phyloP scores from a whole-genome alignment of 345 rosid species.

The Citrus sp. region DNA sequence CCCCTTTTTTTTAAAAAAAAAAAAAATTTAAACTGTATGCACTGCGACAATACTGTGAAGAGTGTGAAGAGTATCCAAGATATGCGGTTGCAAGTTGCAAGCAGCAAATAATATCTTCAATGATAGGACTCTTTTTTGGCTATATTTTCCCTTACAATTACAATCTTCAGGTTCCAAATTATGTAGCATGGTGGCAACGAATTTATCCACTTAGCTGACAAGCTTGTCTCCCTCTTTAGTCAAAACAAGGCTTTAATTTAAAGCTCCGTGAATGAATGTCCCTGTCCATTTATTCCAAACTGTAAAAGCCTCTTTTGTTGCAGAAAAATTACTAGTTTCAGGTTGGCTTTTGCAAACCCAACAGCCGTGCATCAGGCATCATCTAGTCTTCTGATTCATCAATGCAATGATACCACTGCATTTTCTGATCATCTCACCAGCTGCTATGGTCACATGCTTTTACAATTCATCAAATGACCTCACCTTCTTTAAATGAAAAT shows the following conservation, averaged over 20 bases:
- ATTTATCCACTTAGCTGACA: conserved; percentile 13
- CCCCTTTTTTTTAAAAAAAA: too few relatives aligned
- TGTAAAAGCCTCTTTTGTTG: neutral
- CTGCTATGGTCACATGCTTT: neutral
- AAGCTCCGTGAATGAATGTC: conserved; percentile 20
- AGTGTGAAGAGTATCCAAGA: neutral
- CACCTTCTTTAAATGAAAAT: neutral
- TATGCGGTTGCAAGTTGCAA: neutral
- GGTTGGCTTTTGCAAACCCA: conserved; percentile 24
- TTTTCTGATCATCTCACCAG: neutral
- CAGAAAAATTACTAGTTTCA: conserved; percentile 18
- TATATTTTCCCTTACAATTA: neutral
- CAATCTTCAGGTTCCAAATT: neutral
- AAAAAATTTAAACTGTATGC: neutral
- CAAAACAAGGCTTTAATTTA: conserved; percentile 23
- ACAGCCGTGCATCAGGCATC: conserved; percentile 6
- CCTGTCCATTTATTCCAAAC: conserved; percentile 21
- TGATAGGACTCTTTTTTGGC: neutral
- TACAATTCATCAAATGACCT: neutral
- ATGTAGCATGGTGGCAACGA: neutral
- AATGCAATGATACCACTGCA: neutral
- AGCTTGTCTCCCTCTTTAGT: conserved; percentile 11
- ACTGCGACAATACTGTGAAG: neutral
- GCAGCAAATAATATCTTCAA: neutral
- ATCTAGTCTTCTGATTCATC: conserved; percentile 12